These are phyloP conservation scores for Penicillium herquei DNA, from an alignment of 495 filamentous ascomycete genomes.

Conservation along the genomic window DNA sequence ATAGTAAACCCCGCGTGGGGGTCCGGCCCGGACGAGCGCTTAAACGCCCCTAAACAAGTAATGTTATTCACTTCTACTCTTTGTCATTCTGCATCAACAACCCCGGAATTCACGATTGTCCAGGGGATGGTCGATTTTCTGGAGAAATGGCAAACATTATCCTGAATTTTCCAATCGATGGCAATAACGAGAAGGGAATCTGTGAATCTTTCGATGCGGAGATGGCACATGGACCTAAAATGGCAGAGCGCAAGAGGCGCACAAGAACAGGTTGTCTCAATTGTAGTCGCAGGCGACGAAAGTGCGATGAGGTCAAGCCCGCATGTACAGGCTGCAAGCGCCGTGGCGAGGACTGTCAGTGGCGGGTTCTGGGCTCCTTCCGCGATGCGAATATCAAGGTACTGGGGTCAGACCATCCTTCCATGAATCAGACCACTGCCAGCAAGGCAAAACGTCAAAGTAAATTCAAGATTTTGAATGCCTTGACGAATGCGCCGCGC, in stretches of 20 bases:
- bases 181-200: not conserved
- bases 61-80: conserved; percentile 11
- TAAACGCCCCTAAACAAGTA: conserved; percentile 22
- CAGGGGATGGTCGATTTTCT: not conserved
- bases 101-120: conserved; percentile 3
- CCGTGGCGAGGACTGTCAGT: conserved; percentile 30
- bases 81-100: conserved; percentile 3
- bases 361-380: conserved; percentile 35
- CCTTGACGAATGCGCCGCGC: not conserved
- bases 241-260: conserved; percentile 24
- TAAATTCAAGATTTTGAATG: conserved; percentile 33
- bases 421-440: conserved; percentile 27
- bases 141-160: conserved; percentile 2
- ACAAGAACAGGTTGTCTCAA: conserved; percentile 35
- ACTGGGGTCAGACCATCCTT: conserved; percentile 30
- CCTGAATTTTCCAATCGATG: not conserved
- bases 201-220: not conserved
- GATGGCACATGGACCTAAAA: conserved; percentile 5
- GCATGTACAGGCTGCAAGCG: conserved; percentile 32
- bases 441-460: conserved; percentile 20
- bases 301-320: conserved; percentile 36
- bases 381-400: conserved; percentile 34
- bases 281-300: conserved; percentile 31
- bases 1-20: conserved; percentile 2
- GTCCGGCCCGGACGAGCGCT: conserved; percentile 12